A percentile compares a stretch with the other conserved stretches of the same genome.
These are phyloP conservation scores for Meripilus lineatus DNA, from an alignment of 1,284 basidiomycete species.

Conservation along the genomic window DNA sequence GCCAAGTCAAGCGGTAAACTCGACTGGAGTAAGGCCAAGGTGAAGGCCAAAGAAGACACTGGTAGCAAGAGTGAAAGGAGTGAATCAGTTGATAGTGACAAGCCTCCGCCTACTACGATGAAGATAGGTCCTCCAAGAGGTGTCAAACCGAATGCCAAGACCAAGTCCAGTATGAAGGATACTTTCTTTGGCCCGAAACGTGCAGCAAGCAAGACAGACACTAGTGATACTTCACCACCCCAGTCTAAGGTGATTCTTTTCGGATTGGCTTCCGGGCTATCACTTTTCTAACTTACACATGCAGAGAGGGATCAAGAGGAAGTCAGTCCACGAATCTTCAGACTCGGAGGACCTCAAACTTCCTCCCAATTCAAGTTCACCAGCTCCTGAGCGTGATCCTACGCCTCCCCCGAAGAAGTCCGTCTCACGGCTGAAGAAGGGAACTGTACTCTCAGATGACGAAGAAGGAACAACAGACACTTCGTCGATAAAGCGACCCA, in stretches of 20 bases:
- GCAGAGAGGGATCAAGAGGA: conserved; percentile 48
- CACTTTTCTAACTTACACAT: conserved; percentile 16
- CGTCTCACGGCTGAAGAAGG: conserved; percentile 41
- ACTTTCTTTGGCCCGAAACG: background rate
- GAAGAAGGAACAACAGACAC: too few relatives aligned
- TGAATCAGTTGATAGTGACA: too few relatives aligned
- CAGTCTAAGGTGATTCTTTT: too few relatives aligned
- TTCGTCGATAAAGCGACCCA: too few relatives aligned
- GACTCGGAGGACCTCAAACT: conserved; percentile 12
- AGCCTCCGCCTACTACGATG: too few relatives aligned
- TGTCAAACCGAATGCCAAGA: background rate
- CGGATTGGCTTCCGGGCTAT: too few relatives aligned
- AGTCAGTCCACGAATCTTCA: too few relatives aligned
- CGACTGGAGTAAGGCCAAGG: conserved; percentile 58
- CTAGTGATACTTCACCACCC: too few relatives aligned
- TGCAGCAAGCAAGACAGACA: too few relatives aligned
- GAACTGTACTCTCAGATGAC: conserved; percentile 53
- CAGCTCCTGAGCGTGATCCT: background rate
- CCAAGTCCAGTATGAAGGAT: background rate
- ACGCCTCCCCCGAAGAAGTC: conserved; percentile 11
- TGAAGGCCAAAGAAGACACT: conserved; percentile 24
- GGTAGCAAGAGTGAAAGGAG: too few relatives aligned
- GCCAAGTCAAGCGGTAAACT: conserved; percentile 50
- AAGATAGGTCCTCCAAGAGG: background rate
- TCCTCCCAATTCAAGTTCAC: background rate